Conservation (phyloP, 2,329 filamentous ascomycete genomes). For the Trichothecium sympodiale region DNA sequence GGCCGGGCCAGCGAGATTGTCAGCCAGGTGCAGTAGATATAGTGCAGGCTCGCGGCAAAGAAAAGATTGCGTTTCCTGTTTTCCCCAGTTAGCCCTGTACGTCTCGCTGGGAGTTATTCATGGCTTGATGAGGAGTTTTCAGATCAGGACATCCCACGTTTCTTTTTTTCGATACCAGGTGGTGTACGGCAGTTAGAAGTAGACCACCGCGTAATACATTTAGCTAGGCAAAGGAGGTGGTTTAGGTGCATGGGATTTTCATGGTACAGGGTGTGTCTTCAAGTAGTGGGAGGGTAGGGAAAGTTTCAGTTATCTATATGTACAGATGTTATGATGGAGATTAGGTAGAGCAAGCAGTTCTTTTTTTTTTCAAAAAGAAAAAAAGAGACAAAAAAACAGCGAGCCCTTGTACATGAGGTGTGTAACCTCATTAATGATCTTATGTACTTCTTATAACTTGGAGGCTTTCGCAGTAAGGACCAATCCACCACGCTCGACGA, state of each 20-base stretch:
- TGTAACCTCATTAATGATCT: too few species aligned
- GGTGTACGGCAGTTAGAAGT: constrained; percentile 1
- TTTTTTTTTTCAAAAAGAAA: too few species aligned
- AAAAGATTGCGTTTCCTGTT: constrained; percentile 1
- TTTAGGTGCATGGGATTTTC: too few species aligned
- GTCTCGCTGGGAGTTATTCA: background rate
- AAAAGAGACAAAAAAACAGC: too few species aligned
- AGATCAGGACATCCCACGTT: too few species aligned
- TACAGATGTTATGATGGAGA: too few species aligned
- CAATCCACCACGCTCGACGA: constrained; percentile 51
- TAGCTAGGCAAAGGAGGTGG: background rate
- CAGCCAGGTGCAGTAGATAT: constrained; percentile 55
- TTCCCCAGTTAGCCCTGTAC: background rate
- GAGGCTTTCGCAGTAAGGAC: constrained; percentile 27
- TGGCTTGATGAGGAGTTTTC: background rate
- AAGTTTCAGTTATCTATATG: too few species aligned
- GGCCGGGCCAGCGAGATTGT: constrained; percentile 90
- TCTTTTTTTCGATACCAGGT: constrained; percentile 4
- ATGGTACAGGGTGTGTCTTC: too few species aligned
- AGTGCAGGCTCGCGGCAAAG: background rate
- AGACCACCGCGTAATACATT: constrained; percentile 2
- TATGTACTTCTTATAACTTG: constrained; percentile 24
- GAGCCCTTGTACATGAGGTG: too few species aligned
- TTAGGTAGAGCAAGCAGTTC: too few species aligned
- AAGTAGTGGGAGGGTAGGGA: too few species aligned